Conservation (phyloP, 2,329 filamentous ascomycete genomes). For the Lasiodiplodia citricola region DNA sequence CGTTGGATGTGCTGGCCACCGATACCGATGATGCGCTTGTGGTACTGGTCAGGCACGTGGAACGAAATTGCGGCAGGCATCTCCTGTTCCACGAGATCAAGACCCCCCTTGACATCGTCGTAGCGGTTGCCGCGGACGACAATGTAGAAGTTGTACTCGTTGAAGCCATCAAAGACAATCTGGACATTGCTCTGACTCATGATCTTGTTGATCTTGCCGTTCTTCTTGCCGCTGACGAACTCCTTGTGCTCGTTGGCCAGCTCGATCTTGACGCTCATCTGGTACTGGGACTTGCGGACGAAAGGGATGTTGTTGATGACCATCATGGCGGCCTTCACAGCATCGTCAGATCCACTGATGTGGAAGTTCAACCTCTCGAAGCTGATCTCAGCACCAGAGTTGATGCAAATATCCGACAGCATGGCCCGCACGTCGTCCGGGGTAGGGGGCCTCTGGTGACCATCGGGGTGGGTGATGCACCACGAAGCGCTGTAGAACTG, state of each 20-base stretch:
- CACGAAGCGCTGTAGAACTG: slow-evolving; percentile 98
- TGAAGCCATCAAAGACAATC: slow-evolving; percentile 98
- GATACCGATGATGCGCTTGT: slow-evolving; percentile 99
- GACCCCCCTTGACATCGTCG: slow-evolving; percentile 90
- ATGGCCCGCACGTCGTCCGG: slow-evolving; percentile 81
- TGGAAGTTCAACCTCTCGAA: slow-evolving; percentile 95
- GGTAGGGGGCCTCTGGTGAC: slow-evolving; percentile 64
- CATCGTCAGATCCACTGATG: slow-evolving; percentile 93
- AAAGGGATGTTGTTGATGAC: slow-evolving; percentile 93
- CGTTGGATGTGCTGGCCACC: slow-evolving; percentile 98
- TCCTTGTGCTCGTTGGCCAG: slow-evolving; percentile 99
- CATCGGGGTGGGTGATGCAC: slow-evolving; percentile 84
- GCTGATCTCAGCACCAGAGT: slow-evolving; percentile 91
- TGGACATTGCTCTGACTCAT: slow-evolving; percentile 99
- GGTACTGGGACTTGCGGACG: slow-evolving; percentile 83
- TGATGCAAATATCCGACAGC: slow-evolving; percentile 93
- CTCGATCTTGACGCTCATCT: slow-evolving; percentile 97
- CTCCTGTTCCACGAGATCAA: slow-evolving; percentile 94
- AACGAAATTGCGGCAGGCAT: slow-evolving; percentile 99
- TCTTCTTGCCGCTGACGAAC: slow-evolving; percentile 99
- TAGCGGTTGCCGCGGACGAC: slow-evolving; percentile 93
- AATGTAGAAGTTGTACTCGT: slow-evolving; percentile 99
- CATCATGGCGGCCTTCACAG: slow-evolving; percentile 92
- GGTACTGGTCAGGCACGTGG: slow-evolving; percentile 98
- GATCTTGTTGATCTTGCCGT: slow-evolving; percentile 99